phyloP scores from a whole-genome alignment of 331 rosid species.

The Phaseolus coccineus region DNA sequence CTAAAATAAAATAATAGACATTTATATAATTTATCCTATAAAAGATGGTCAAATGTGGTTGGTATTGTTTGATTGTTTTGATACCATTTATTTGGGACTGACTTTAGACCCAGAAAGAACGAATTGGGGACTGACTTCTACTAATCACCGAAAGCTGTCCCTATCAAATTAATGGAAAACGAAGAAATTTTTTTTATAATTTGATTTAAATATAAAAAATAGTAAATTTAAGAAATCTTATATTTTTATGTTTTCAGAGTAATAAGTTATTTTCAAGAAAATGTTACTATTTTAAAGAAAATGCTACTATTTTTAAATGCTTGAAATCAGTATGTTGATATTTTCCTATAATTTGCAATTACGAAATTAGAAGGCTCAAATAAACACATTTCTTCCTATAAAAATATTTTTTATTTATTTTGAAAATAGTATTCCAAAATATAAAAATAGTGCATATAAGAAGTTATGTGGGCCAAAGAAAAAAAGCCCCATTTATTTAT shows the following conservation, averaged over 20 bases:
- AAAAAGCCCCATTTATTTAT: not conserved
- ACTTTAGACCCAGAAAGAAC: not conserved
- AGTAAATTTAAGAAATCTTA: not conserved
- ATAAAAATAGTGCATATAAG: too few species aligned
- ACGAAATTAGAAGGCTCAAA: not conserved
- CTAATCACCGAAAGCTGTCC: slow-evolving; percentile 20
- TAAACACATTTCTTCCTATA: too few species aligned
- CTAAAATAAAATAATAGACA: too few species aligned
- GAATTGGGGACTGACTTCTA: not conserved
- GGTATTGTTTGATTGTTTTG: not conserved
- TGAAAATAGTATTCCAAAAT: too few species aligned
- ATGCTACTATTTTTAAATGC: too few species aligned
- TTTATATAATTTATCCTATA: too few species aligned
- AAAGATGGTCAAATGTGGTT: slow-evolving; percentile 24
- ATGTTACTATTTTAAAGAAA: too few species aligned
- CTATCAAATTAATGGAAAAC: slow-evolving; percentile 6
- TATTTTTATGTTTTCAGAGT: not conserved
- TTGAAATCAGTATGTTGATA: not conserved
- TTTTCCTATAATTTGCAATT: not conserved
- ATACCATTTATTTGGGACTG: not conserved
- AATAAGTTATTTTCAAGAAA: too few species aligned
- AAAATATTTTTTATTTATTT: too few species aligned
- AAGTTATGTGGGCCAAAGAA: not conserved
- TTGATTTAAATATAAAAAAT: not conserved
- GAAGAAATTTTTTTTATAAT: not conserved